Conservation (phyloP, 441 rosid genomes). For the Pelargonium citronellum region DNA sequence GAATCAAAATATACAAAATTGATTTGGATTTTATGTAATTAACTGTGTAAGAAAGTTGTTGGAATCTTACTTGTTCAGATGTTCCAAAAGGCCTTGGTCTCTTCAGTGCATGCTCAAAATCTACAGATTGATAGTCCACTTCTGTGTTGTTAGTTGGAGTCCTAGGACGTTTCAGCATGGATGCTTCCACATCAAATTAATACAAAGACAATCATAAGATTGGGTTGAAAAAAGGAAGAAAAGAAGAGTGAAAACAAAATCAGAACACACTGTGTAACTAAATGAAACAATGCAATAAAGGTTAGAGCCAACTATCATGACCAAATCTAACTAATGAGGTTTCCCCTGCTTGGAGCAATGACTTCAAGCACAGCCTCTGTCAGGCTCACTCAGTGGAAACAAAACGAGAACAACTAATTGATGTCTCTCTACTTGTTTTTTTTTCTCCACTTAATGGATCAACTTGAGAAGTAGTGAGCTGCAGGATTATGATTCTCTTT, state of each 20-base stretch:
- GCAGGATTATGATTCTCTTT: not conserved
- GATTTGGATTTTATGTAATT: not conserved
- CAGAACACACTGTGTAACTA: not conserved
- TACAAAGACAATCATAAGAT: not conserved
- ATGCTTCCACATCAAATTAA: slow-evolving; percentile 31
- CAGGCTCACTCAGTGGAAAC: not conserved
- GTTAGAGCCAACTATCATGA: not conserved
- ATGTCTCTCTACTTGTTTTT: not conserved
- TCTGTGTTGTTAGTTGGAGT: slow-evolving; percentile 48
- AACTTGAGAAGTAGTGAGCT: not conserved
- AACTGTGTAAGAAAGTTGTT: not conserved
- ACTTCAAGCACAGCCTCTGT: not conserved
- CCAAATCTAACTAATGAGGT: not conserved
- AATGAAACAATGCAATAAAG: slow-evolving; percentile 2
- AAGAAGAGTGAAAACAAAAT: not conserved
- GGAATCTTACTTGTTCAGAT: slow-evolving; percentile 47
- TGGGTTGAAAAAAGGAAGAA: not conserved
- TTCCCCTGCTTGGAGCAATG: not conserved
- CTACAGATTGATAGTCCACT: slow-evolving; percentile 70
- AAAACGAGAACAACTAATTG: not conserved
- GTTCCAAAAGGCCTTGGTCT: slow-evolving; percentile 62
- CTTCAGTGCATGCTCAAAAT: slow-evolving; percentile 62
- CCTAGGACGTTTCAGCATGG: slow-evolving; percentile 58
- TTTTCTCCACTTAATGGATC: not conserved
- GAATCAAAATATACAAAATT: no score